These are phyloP conservation scores for Apiotrichum akiyoshidainum DNA, from an alignment of 1,284 basidiomycete genomes.

Conservation along the genomic window DNA sequence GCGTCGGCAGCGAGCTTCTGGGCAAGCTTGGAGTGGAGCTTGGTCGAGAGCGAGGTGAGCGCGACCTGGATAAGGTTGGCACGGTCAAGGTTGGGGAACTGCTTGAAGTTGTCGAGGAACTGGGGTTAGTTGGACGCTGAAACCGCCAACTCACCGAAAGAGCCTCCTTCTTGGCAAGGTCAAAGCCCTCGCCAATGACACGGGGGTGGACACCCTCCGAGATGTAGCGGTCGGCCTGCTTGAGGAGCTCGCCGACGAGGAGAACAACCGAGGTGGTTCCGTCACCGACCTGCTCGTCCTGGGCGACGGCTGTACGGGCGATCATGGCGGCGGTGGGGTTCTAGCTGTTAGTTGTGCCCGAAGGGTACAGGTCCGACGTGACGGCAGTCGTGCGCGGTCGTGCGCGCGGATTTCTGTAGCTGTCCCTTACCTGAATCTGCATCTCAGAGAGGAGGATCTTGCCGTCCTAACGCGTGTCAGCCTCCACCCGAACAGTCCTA, in stretches of 20 bases:
- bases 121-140: background rate
- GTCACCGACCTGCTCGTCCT: conserved; percentile 98
- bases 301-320: conserved; percentile 94
- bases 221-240: conserved; percentile 96
- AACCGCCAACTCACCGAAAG: conserved; percentile 51
- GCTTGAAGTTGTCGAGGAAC: conserved; percentile 88
- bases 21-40: conserved; percentile 78
- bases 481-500: background rate
- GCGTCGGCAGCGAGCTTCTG: conserved; percentile 86
- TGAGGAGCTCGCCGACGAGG: conserved; percentile 93
- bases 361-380: no score
- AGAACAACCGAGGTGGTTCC: conserved; percentile 97
- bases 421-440: conserved; percentile 76
- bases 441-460: conserved; percentile 98
- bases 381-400: no score
- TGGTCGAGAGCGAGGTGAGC: conserved; percentile 90
- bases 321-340: conserved; percentile 99
- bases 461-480: conserved; percentile 61
- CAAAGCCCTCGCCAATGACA: conserved; percentile 91
- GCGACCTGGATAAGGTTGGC: conserved; percentile 89
- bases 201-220: conserved; percentile 98
- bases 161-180: conserved; percentile 94
- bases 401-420: no score
- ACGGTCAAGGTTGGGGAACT: conserved; percentile 72
- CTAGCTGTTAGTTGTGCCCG: conserved; percentile 32